A percentile compares a stretch with the other conserved stretches of the same genome.
These are phyloP conservation scores for Encephalitozoon cuniculi DNA, from an alignment of 371 early-diverging fungal species.

Conservation along the genomic window DNA sequence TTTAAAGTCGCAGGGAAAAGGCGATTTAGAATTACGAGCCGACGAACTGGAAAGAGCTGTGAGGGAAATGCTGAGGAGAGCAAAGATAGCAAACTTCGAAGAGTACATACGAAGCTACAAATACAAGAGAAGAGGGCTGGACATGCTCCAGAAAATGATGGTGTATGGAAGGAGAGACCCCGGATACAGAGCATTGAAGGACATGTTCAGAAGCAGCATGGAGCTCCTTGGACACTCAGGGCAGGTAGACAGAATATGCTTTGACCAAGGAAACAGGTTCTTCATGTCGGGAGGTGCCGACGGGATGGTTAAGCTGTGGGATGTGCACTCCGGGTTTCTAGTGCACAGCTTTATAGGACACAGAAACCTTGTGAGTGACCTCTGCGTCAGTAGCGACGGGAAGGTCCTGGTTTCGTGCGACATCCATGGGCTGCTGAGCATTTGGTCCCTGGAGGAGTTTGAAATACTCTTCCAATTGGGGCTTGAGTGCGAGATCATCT, in stretches of 20 bases:
- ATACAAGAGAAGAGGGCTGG: not conserved
- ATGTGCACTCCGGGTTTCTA: constrained; percentile 37
- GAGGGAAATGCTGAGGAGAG: not conserved
- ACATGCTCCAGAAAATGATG: not conserved
- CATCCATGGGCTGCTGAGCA: constrained; percentile 39
- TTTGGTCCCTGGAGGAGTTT: constrained; percentile 44
- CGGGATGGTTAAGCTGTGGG: constrained; percentile 59
- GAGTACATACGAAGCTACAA: constrained; percentile 26
- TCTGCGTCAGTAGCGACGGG: constrained; percentile 52
- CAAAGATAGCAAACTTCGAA: constrained; percentile 25
- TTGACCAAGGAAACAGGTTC: constrained; percentile 52
- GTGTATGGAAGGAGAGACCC: not conserved
- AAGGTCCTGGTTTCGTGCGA: constrained; percentile 53
- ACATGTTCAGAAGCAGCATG: constrained; percentile 11
- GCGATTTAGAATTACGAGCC: not conserved
- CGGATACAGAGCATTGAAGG: not conserved
- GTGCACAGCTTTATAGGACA: constrained; percentile 52
- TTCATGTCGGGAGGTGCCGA: constrained; percentile 57
- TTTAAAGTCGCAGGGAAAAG: not conserved
- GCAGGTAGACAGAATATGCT: constrained; percentile 52
- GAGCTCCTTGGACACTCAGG: constrained; percentile 54
- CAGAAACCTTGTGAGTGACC: constrained; percentile 46
- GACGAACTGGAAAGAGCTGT: constrained; percentile 19
- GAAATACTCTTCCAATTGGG: not conserved
- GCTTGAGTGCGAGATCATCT: constrained; percentile 40